A percentile compares a stretch with the other conserved stretches of the same genome.
These are phyloP conservation scores for Phanerochaete sordida DNA, from an alignment of 768 basidiomycete species.

Conservation along the genomic window DNA sequence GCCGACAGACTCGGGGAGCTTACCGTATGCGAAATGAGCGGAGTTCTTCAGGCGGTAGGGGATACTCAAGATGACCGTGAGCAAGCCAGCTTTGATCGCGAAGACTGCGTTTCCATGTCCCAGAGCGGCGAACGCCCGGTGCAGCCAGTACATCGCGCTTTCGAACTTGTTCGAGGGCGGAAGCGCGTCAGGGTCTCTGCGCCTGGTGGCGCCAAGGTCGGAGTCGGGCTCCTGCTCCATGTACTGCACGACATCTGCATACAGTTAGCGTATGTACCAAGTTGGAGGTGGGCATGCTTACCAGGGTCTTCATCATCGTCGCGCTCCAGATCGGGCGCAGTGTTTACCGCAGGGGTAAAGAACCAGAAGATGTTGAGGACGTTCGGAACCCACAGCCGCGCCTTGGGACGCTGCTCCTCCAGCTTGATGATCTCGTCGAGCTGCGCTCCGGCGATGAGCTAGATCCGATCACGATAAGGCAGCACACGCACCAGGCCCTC, in stretches of 20 bases:
- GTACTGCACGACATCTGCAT: conserved; percentile 54
- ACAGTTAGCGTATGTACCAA: background rate
- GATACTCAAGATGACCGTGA: conserved; percentile 57
- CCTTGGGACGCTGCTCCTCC: conserved; percentile 42
- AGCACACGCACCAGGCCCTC: conserved; percentile 30
- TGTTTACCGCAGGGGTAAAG: conserved; percentile 41
- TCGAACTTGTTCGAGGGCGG: conserved; percentile 65
- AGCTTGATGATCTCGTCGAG: conserved; percentile 52
- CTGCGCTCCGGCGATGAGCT: conserved; percentile 30
- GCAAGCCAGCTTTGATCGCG: conserved; percentile 65
- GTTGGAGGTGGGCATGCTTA: conserved; percentile 13
- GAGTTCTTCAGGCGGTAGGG: conserved; percentile 55
- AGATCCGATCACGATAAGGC: background rate
- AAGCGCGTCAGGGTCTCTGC: conserved; percentile 71
- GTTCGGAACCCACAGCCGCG: conserved; percentile 57
- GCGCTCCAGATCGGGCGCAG: conserved; percentile 39
- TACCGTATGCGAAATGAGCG: conserved; percentile 57
- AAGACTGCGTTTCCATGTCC: conserved; percentile 61
- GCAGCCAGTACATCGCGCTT: conserved; percentile 41
- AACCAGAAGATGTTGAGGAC: conserved; percentile 29
- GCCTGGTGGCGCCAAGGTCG: conserved; percentile 54
- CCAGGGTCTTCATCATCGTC: conserved; percentile 72
- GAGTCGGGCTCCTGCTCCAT: conserved; percentile 36
- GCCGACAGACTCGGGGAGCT: conserved; percentile 19
- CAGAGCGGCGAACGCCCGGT: conserved; percentile 36